Conservation (phyloP, 495 filamentous ascomycete species). For the Neurospora tetraspora region DNA sequence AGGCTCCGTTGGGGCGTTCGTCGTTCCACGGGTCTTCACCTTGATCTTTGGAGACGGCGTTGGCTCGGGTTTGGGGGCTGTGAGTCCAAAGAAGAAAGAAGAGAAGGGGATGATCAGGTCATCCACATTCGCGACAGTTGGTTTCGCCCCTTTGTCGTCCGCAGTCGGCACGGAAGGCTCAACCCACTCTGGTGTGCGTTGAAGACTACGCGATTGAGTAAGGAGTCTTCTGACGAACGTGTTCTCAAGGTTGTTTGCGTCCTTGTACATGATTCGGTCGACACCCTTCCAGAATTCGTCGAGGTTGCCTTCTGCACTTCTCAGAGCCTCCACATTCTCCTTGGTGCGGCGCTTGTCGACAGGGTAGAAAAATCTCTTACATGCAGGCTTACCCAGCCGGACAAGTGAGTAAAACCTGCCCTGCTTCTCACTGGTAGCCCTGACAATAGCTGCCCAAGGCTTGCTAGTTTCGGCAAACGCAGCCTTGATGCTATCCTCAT, state of each 20-base stretch:
- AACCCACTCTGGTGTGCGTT: slow-evolving; percentile 42
- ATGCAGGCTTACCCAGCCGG: slow-evolving; percentile 19
- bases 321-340: slow-evolving; percentile 26
- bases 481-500: slow-evolving; percentile 9
- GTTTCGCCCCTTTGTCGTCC: neutral
- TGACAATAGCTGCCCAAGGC: slow-evolving; percentile 3
- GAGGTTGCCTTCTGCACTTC: slow-evolving; percentile 35
- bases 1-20: slow-evolving; percentile 1
- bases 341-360: slow-evolving; percentile 36
- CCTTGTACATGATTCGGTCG: slow-evolving; percentile 3
- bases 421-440: slow-evolving; percentile 5
- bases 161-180: slow-evolving; percentile 17
- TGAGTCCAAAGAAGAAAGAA: slow-evolving; percentile 4
- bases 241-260: slow-evolving; percentile 1
- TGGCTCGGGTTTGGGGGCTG: neutral
- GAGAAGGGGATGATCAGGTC: slow-evolving; percentile 13
- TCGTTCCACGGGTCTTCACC: slow-evolving; percentile 31
- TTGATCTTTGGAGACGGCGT: slow-evolving; percentile 19
- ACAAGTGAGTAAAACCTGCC: slow-evolving; percentile 1
- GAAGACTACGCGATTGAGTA: slow-evolving; percentile 24
- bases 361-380: slow-evolving; percentile 38
- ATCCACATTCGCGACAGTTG: neutral
- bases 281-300: slow-evolving; percentile 38
- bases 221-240: slow-evolving; percentile 18
- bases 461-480: slow-evolving; percentile 14